Evolutionary conservation across 257 asterid species (phyloP).

Genomic region (Misopates orontium): DNA sequence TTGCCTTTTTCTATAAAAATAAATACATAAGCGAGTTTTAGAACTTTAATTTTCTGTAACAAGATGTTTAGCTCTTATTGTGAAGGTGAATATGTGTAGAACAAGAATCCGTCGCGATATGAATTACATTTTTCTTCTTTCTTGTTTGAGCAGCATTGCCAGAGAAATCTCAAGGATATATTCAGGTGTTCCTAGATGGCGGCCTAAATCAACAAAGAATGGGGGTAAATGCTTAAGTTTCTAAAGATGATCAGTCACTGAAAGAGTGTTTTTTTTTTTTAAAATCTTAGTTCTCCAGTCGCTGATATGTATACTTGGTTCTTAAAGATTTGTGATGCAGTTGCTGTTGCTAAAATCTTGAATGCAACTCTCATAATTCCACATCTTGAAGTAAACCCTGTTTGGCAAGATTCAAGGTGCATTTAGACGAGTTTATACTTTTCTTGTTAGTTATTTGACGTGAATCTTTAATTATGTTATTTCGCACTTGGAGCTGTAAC

Average conservation of each 20-base stretch:
- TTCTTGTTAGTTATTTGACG: no score
- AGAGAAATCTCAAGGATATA: constrained; percentile 72
- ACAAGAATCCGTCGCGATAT: no score
- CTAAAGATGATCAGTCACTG: no score
- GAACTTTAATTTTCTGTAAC: no score
- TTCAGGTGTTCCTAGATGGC: constrained; percentile 95
- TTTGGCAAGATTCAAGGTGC: constrained; percentile 98
- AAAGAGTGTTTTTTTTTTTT: no score
- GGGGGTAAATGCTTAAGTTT: constrained; percentile 64
- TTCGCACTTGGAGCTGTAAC: no score
- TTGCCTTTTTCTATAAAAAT: no score
- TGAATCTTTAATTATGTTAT: no score
- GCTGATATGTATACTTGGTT: constrained; percentile 26
- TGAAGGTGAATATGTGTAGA: no score
- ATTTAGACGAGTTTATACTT: constrained; percentile 10
- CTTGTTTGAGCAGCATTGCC: constrained; percentile 52
- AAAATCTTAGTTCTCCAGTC: not conserved
- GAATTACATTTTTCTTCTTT: no score
- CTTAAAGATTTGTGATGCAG: constrained; percentile 92
- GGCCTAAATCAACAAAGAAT: constrained; percentile 96
- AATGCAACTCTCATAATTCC: constrained; percentile 98
- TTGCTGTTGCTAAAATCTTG: constrained; percentile 93
- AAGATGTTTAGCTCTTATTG: no score
- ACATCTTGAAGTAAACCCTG: constrained; percentile 88
- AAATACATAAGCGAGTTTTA: no score